Conservation (phyloP, 345 rosid genomes). For the Geranium rotundifolium region DNA sequence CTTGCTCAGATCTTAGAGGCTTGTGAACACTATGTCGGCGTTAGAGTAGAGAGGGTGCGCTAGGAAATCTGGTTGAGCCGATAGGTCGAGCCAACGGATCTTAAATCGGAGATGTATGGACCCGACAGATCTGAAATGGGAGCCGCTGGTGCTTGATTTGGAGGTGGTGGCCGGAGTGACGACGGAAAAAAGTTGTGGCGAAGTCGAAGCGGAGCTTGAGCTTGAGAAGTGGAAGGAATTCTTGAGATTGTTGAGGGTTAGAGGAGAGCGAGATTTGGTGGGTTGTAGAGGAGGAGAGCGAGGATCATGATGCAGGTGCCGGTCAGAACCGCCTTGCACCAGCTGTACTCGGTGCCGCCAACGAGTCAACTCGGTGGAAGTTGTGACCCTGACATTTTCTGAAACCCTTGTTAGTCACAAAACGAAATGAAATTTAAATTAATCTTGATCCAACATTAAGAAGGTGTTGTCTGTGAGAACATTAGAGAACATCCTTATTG, state of each 20-base stretch:
- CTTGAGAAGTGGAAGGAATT: slow-evolving; percentile 53
- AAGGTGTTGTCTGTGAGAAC: too few species aligned
- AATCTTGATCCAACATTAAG: too few species aligned
- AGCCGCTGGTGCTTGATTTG: slow-evolving; percentile 26
- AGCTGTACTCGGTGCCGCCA: slow-evolving; percentile 60
- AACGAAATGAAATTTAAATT: too few species aligned
- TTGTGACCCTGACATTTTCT: too few species aligned
- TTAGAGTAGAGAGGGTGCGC: slow-evolving; percentile 18
- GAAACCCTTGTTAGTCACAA: too few species aligned
- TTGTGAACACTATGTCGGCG: slow-evolving; percentile 32
- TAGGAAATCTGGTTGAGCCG: slow-evolving; percentile 22
- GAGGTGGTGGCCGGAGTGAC: slow-evolving; percentile 34
- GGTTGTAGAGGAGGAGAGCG: slow-evolving; percentile 37
- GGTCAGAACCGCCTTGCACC: slow-evolving; percentile 59
- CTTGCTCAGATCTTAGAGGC: slow-evolving; percentile 39
- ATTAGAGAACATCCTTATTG: too few species aligned
- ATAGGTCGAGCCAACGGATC: too few species aligned
- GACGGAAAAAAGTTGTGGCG: slow-evolving; percentile 37
- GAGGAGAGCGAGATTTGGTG: slow-evolving; percentile 25
- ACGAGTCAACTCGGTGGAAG: slow-evolving; percentile 20
- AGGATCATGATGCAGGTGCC: slow-evolving; percentile 76
- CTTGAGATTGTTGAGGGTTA: slow-evolving; percentile 45
- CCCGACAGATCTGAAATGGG: too few species aligned
- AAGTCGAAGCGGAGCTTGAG: slow-evolving; percentile 40
- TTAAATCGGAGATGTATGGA: too few species aligned